phyloP scores from a whole-genome alignment of 331 rosid genomes.

The Quercus tomentella region DNA sequence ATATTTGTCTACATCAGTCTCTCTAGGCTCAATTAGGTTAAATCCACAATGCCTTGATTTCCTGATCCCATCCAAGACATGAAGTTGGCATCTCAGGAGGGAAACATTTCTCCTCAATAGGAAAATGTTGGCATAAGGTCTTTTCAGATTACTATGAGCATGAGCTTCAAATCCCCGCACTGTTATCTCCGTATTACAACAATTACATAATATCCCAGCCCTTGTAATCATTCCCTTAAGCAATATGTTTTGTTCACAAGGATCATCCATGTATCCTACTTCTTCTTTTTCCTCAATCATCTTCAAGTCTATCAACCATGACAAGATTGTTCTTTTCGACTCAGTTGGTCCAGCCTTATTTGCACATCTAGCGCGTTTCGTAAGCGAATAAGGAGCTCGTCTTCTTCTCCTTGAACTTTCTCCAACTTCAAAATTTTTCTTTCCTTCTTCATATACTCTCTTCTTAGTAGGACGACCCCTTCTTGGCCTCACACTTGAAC shows the following conservation, averaged over 20 bases:
- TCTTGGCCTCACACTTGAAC: neutral
- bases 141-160: neutral
- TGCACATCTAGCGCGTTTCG: neutral
- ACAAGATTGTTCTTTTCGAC: conserved; percentile 8
- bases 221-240: neutral
- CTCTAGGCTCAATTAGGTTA: neutral
- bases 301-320: conserved; percentile 16
- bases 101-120: neutral
- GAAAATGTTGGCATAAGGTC: conserved; percentile 8
- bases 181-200: conserved; percentile 1
- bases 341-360: too few relatives aligned
- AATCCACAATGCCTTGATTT: neutral
- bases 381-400: neutral
- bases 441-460: neutral
- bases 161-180: conserved; percentile 16
- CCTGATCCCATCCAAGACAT: neutral
- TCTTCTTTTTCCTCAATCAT: neutral
- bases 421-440: neutral
- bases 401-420: neutral
- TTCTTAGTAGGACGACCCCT: neutral
- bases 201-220: conserved; percentile 23
- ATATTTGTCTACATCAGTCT: conserved; percentile 7
- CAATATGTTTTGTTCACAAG: too few relatives aligned
- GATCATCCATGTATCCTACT: conserved; percentile 5
- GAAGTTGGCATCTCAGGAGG: conserved; percentile 1